Conservation (phyloP, 495 filamentous ascomycete species). For the Tuber melanosporum region DNA sequence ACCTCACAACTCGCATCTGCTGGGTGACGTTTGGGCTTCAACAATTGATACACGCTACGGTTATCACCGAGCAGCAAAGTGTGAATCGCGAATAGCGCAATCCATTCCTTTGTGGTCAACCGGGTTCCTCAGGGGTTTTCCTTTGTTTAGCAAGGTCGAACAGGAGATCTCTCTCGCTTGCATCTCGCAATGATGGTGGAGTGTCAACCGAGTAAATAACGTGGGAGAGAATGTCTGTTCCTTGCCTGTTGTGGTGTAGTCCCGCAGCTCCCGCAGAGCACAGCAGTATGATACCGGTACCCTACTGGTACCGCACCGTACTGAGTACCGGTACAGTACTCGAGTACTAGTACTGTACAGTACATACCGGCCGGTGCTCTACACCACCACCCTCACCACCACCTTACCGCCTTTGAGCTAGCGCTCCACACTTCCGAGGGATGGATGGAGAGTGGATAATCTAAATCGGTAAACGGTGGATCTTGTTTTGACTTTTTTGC, state of each 20-base stretch:
- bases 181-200: slow-evolving; percentile 4
- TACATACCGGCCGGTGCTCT: too few relatives aligned
- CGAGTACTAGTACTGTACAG: too few relatives aligned
- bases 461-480: background rate
- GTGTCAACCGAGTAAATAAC: slow-evolving; percentile 5
- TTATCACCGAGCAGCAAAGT: background rate
- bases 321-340: too few relatives aligned
- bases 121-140: background rate
- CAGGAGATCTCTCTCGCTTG: slow-evolving; percentile 5
- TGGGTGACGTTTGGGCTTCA: background rate
- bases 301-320: background rate
- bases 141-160: background rate
- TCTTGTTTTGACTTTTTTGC: background rate
- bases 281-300: background rate
- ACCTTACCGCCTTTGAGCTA: background rate
- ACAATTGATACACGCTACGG: background rate
- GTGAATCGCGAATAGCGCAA: background rate
- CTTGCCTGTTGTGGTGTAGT: background rate
- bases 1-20: background rate
- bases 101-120: background rate
- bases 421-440: background rate
- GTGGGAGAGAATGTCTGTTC: background rate
- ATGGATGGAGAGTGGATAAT: background rate
- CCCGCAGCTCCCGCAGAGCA: background rate
- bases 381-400: background rate